A percentile compares a stretch with the other conserved stretches of the same genome.
Evolutionary conservation across 2,329 filamentous ascomycete species (phyloP).

Genomic region (Cordyceps militaris): DNA sequence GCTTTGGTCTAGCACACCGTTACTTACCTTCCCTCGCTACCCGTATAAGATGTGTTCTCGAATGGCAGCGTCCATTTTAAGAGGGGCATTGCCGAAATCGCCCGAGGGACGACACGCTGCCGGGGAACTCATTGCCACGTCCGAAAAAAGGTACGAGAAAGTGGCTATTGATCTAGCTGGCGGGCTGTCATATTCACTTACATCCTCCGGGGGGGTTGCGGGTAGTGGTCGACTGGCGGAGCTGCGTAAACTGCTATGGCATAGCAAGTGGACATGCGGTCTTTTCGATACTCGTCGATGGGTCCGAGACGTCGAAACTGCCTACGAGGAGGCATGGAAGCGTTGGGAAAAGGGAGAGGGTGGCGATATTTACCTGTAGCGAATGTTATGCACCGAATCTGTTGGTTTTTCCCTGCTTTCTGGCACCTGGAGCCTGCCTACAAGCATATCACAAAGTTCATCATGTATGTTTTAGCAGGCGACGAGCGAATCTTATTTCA

Average conservation of each 20-base stretch:
- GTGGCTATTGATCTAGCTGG: conserved; percentile 62
- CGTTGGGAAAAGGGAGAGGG: conserved; percentile 79
- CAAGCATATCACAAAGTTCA: neutral
- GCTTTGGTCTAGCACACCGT: conserved; percentile 89
- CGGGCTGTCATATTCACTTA: conserved; percentile 51
- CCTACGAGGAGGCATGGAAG: conserved; percentile 83
- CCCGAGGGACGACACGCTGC: conserved; percentile 61
- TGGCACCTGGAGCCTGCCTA: neutral
- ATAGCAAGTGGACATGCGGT: conserved; percentile 75
- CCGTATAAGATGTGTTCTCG: conserved; percentile 98
- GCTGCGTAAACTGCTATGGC: conserved; percentile 73
- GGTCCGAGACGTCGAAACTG: conserved; percentile 82
- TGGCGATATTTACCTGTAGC: conserved; percentile 81
- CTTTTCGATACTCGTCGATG: conserved; percentile 88
- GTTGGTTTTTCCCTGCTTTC: neutral
- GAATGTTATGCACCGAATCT: neutral
- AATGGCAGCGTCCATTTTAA: conserved; percentile 93
- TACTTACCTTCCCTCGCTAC: conserved; percentile 85
- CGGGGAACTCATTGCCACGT: conserved; percentile 66
- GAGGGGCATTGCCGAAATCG: conserved; percentile 73
- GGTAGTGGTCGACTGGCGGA: conserved; percentile 66
- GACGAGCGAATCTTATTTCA: neutral
- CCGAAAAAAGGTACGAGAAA: conserved; percentile 79
- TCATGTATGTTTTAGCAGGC: neutral
- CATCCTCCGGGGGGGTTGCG: conserved; percentile 39